These are phyloP conservation scores for Heliocybe sulcata DNA, from an alignment of 1,284 basidiomycete species.

Conservation along the genomic window DNA sequence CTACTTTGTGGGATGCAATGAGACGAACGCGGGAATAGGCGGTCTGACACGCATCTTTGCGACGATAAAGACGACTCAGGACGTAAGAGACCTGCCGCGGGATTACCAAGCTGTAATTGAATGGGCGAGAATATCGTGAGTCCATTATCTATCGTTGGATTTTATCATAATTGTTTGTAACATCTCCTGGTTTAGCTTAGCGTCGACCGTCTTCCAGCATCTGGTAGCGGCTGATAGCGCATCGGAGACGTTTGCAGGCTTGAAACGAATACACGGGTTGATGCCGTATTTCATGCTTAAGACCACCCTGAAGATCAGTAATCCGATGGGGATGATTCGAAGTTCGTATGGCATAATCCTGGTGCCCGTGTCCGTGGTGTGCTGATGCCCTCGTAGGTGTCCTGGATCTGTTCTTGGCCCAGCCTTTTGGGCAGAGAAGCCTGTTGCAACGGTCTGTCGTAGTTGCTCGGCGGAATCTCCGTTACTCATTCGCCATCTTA, in stretches of 20 bases:
- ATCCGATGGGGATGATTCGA: conserved; percentile 95
- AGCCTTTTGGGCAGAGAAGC: conserved; percentile 92
- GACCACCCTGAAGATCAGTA: conserved; percentile 87
- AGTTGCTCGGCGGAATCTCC: not conserved
- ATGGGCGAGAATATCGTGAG: conserved; percentile 95
- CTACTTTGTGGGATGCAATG: not conserved
- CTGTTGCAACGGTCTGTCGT: conserved; percentile 71
- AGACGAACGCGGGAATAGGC: conserved; percentile 35
- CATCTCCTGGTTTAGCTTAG: conserved; percentile 44
- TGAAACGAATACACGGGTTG: conserved; percentile 92
- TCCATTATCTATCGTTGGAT: conserved; percentile 13
- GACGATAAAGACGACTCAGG: conserved; percentile 78
- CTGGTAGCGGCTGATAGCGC: conserved; percentile 92
- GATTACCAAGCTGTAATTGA: conserved; percentile 89
- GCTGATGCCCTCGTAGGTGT: conserved; percentile 33
- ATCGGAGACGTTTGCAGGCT: conserved; percentile 79
- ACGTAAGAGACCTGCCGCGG: conserved; percentile 73
- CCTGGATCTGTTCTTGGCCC: conserved; percentile 94
- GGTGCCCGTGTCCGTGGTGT: not conserved
- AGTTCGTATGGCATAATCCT: conserved; percentile 21
- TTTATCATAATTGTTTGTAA: conserved; percentile 13
- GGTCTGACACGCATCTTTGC: conserved; percentile 86
- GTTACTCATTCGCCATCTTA: not conserved
- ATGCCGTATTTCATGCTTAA: conserved; percentile 99
- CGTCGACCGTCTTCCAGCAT: conserved; percentile 93